Evolutionary conservation across 257 asterid species (phyloP).

Genomic region (Lavandula angustifolia): DNA sequence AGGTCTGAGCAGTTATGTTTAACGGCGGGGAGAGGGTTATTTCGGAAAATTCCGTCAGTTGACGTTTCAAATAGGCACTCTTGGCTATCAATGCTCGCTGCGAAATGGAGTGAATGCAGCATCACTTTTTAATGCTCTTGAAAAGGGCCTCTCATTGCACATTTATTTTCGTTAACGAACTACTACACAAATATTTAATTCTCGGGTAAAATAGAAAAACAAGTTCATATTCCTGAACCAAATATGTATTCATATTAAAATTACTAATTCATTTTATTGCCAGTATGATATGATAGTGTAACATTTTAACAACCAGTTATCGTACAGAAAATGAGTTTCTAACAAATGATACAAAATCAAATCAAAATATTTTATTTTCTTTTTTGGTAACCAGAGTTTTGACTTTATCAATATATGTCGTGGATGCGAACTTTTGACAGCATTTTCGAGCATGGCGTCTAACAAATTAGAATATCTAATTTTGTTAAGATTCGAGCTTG

Average conservation of each 20-base stretch:
- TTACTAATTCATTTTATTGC: too few relatives aligned
- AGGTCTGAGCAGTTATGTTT: constrained; percentile 70
- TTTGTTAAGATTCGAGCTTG: too few relatives aligned
- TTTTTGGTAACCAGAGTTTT: background rate
- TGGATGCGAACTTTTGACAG: too few relatives aligned
- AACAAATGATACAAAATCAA: background rate
- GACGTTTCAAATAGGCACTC: constrained; percentile 64
- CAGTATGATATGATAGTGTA: background rate
- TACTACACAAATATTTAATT: constrained; percentile 9
- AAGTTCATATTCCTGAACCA: too few relatives aligned
- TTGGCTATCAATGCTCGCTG: constrained; percentile 63
- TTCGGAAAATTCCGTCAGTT: constrained; percentile 50
- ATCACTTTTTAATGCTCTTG: constrained; percentile 18
- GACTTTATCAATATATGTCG: background rate
- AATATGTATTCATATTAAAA: too few relatives aligned
- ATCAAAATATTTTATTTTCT: too few relatives aligned
- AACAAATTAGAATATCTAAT: too few relatives aligned
- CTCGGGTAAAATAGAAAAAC: constrained; percentile 9
- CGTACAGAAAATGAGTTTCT: background rate
- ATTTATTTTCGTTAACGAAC: constrained; percentile 43
- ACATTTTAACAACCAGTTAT: background rate
- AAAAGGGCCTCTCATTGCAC: constrained; percentile 32
- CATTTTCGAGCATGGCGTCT: too few relatives aligned
- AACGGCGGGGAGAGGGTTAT: constrained; percentile 81
- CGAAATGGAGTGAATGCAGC: constrained; percentile 41